Percentiles rank a stretch among this genome's conserved stretches.
Conservation (phyloP, 306 rosid genomes). For the Phaseolus lunatus region DNA sequence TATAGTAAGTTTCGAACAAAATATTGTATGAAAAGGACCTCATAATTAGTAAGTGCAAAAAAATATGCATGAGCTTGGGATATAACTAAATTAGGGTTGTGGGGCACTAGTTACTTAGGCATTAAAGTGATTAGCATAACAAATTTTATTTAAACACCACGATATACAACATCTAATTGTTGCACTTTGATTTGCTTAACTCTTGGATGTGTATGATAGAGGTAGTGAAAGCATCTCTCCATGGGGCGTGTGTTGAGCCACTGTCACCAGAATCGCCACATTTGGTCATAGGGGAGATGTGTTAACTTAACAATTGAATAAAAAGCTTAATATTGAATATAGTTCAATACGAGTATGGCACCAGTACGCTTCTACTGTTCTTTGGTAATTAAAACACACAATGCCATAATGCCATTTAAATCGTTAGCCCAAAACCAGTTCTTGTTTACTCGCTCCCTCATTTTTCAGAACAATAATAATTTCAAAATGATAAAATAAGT, state of each 20-base stretch:
- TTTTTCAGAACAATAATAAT: too few species aligned
- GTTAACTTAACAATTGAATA: too few species aligned
- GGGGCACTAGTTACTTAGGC: not conserved
- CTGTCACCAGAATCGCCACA: too few species aligned
- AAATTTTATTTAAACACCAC: not conserved
- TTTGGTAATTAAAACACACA: too few species aligned
- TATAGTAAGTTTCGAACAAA: not conserved
- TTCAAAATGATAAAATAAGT: too few species aligned
- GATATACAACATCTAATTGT: not conserved
- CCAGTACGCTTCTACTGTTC: too few species aligned
- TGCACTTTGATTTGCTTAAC: not conserved
- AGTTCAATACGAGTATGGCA: too few species aligned
- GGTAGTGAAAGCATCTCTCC: not conserved
- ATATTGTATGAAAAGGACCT: too few species aligned
- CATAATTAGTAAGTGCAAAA: not conserved
- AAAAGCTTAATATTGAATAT: too few species aligned
- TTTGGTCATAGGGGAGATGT: too few species aligned
- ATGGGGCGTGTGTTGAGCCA: too few species aligned
- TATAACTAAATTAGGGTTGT: not conserved
- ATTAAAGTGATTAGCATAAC: not conserved
- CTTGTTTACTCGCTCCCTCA: not conserved
- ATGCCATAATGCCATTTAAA: conserved; percentile 4
- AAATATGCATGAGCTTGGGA: not conserved
- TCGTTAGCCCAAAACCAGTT: too few species aligned
- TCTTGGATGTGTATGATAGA: not conserved